Conservation (phyloP, 495 filamentous ascomycete species). For the Aspergillus conjunctus region DNA sequence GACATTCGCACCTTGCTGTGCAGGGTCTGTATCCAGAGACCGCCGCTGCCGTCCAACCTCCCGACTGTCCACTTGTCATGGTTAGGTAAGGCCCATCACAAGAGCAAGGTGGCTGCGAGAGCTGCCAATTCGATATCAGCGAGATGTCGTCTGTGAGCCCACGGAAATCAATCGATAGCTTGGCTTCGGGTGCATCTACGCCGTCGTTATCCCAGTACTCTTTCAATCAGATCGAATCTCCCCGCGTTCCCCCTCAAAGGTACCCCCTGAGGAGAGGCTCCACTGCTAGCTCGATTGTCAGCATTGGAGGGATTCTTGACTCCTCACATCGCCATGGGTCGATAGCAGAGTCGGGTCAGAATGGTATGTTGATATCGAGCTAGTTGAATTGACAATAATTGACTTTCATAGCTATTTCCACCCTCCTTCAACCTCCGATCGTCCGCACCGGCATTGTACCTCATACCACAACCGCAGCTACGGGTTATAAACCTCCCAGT, state of each 20-base stretch:
- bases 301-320: constrained; percentile 76
- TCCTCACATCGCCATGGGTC: constrained; percentile 59
- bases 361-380: constrained; percentile 55
- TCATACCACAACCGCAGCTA: constrained; percentile 65
- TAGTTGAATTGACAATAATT: constrained; percentile 1
- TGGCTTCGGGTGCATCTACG: constrained; percentile 53
- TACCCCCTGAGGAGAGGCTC: constrained; percentile 70
- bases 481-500: constrained; percentile 79
- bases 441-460: constrained; percentile 82
- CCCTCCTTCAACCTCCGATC: constrained; percentile 86
- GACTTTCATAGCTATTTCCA: constrained; percentile 74
- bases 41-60: constrained; percentile 6
- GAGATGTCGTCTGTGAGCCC: constrained; percentile 67
- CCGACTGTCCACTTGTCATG: constrained; percentile 43
- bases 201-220: constrained; percentile 62
- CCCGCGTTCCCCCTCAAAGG: constrained; percentile 45
- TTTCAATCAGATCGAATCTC: constrained; percentile 50
- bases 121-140: constrained; percentile 40
- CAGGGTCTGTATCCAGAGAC: constrained; percentile 1
- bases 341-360: constrained; percentile 76
- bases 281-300: constrained; percentile 82
- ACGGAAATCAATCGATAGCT: constrained; percentile 71
- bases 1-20: not conserved
- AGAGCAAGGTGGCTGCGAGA: constrained; percentile 42
- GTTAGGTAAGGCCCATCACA: constrained; percentile 42